Evolutionary conservation across 306 rosid genomes (phyloP).

Genomic region (Quillaja saponaria): DNA sequence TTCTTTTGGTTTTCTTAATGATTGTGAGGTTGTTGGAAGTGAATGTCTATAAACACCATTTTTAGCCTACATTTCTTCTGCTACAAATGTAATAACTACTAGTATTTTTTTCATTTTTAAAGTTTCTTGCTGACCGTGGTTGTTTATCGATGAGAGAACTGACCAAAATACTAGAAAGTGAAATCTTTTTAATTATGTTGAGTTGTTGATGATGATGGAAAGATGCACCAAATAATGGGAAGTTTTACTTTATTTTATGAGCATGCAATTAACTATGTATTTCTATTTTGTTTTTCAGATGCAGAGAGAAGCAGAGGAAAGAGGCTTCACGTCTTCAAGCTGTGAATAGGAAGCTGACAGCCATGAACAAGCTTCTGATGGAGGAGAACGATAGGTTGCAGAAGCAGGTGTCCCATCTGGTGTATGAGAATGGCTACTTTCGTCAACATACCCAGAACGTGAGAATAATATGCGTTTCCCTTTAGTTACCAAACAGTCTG

Average conservation of each 20-base stretch:
- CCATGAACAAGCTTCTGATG: constrained; percentile 97
- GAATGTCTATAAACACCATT: too few species aligned
- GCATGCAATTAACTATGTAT: not conserved
- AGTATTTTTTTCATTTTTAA: too few species aligned
- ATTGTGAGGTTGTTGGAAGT: too few species aligned
- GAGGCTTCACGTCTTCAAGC: constrained; percentile 86
- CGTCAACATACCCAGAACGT: constrained; percentile 90
- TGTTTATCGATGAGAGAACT: not conserved
- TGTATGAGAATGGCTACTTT: constrained; percentile 92
- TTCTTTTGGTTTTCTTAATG: not conserved
- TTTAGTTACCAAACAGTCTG: not conserved
- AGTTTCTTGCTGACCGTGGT: not conserved
- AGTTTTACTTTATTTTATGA: too few species aligned
- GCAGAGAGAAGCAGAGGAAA: constrained; percentile 96
- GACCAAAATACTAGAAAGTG: not conserved
- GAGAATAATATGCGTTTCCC: constrained; percentile 18
- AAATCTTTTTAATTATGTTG: not conserved
- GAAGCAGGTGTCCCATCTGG: constrained; percentile 95
- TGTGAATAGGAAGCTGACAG: constrained; percentile 89
- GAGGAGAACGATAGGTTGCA: constrained; percentile 99
- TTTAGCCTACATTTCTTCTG: too few species aligned
- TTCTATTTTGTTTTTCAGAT: constrained; percentile 48
- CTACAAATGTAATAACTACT: too few species aligned
- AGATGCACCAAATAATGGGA: too few species aligned
- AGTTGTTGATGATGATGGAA: not conserved